phyloP scores from a whole-genome alignment of 192 early-diverging fungal genomes.

The Gamsiella multidivaricata region DNA sequence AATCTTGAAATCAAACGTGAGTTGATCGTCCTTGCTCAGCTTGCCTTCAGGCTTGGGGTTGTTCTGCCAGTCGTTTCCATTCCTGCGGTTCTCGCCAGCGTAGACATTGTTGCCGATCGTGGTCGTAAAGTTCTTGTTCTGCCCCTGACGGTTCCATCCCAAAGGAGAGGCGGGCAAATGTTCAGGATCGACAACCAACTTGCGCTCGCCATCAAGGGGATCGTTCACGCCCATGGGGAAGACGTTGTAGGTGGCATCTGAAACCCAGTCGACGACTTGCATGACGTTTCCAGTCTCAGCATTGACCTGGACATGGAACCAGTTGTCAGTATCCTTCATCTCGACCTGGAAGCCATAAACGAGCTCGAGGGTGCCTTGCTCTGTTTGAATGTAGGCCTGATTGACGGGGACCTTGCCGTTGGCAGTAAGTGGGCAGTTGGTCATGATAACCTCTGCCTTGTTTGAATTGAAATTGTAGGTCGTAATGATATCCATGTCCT shows the following conservation, averaged over 20 bases:
- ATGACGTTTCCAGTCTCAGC: conserved; percentile 69
- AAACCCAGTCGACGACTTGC: conserved; percentile 87
- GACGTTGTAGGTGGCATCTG: conserved; percentile 81
- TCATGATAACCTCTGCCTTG: conserved; percentile 53
- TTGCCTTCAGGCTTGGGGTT: conserved; percentile 81
- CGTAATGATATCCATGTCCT: conserved; percentile 55
- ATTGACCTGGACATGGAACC: conserved; percentile 80
- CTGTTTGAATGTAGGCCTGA: conserved; percentile 73
- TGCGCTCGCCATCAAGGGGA: conserved; percentile 73
- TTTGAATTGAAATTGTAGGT: conserved; percentile 46
- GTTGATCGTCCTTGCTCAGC: conserved; percentile 44
- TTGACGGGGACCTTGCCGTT: conserved; percentile 66
- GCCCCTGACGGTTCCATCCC: conserved; percentile 81
- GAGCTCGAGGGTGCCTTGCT: conserved; percentile 65
- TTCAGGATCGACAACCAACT: conserved; percentile 65
- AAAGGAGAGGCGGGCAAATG: conserved; percentile 67
- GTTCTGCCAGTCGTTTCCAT: conserved; percentile 75
- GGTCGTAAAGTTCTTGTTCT: conserved; percentile 66
- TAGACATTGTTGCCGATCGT: conserved; percentile 95
- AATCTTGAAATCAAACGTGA: conserved; percentile 82
- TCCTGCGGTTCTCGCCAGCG: conserved; percentile 85
- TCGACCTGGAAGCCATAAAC: conserved; percentile 89
- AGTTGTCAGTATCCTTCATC: conserved; percentile 76
- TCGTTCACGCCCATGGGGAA: conserved; percentile 85
- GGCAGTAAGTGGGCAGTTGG: conserved; percentile 65